Base-by-base conservation (phyloP, 345 rosid genomes). In the Cochlearia excelsa region DNA sequence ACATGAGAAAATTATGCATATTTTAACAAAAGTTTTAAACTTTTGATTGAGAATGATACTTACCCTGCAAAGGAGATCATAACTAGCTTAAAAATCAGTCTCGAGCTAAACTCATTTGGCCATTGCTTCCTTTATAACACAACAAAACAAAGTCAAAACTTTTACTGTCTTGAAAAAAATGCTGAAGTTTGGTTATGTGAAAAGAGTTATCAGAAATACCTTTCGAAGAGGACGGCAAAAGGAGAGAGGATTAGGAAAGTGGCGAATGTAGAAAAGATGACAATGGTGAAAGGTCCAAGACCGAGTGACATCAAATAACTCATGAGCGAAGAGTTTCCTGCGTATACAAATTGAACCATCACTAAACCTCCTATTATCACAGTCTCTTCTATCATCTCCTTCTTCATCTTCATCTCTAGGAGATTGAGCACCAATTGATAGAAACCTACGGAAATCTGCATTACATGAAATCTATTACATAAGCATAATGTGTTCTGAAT, bases 281-380 rank as follows among this genome's bases (percentile, higher is more conserved):
- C 77, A 80, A 87, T 83, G 63, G 90, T 72, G 26, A 79, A 75
- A 70, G 90, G 73, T 34, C 68, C 61, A 30, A 90, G 80, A 55
- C 97, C 90, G 30, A 85, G 74, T 78, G 97, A 82, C 96, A 84
- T 85, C 38, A 94, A 65, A 74, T 82, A 83, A 65, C 84, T 80
- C 82, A 84, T 72, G 49, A 84, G 69, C 62, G 86, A 54, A 0
- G 96, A 73, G 59, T 72, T 83, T 7, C 73, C 86, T 29, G 93
- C 93, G 63, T 76, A 82, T 27, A 84, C 77, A 67, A 87, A 73
- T 61, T 90, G 99, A 62, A 82, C 78, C 30, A 37, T 78, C 8
- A 81, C 52, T 72, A 84, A 77, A 26, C 96, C 97, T 49, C 80
- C 95, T 9, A 80, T 50, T 27, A 84, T 67, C 46, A 43, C 68